phyloP scores from a whole-genome alignment of 2,329 filamentous ascomycete species.

The Penicillium sp. region DNA sequence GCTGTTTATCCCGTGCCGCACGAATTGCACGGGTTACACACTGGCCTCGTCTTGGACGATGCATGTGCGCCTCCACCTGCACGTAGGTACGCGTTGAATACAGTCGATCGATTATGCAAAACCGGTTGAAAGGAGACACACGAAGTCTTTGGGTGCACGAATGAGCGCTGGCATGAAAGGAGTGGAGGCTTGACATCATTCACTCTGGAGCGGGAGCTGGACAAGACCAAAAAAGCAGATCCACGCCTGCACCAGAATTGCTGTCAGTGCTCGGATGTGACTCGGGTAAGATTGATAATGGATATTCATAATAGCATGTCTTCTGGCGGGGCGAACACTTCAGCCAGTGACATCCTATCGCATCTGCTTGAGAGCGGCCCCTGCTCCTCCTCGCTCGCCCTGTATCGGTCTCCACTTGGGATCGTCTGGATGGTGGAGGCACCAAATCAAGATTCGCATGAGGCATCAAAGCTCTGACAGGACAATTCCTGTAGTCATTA shows the following conservation, averaged over 20 bases:
- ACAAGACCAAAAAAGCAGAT: no score
- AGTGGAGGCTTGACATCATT: conserved; percentile 9
- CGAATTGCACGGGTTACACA: no score
- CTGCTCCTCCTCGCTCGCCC: conserved; percentile 6
- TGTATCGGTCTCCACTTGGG: conserved; percentile 4
- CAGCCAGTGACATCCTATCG: conserved; percentile 5
- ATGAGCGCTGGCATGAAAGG: neutral
- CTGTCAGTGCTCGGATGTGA: conserved; percentile 6
- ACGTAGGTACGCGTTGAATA: neutral
- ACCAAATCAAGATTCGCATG: conserved; percentile 14
- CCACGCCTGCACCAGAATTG: neutral
- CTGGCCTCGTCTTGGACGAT: neutral
- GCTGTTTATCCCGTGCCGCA: no score
- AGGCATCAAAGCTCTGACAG: conserved; percentile 15
- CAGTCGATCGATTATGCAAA: neutral
- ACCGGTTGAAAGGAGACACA: neutral
- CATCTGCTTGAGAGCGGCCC: conserved; percentile 5
- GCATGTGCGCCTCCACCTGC: no score
- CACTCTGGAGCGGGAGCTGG: neutral
- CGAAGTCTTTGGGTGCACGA: neutral
- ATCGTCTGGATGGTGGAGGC: conserved; percentile 7
- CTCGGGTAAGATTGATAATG: conserved; percentile 15
- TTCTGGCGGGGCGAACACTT: neutral
- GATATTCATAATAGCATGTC: conserved; percentile 1
- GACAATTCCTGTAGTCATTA: conserved; percentile 13